Percentiles rank a stretch among this genome's conserved stretches.
phyloP scores from a whole-genome alignment of 768 basidiomycete genomes.

The Termitomyces sp. region DNA sequence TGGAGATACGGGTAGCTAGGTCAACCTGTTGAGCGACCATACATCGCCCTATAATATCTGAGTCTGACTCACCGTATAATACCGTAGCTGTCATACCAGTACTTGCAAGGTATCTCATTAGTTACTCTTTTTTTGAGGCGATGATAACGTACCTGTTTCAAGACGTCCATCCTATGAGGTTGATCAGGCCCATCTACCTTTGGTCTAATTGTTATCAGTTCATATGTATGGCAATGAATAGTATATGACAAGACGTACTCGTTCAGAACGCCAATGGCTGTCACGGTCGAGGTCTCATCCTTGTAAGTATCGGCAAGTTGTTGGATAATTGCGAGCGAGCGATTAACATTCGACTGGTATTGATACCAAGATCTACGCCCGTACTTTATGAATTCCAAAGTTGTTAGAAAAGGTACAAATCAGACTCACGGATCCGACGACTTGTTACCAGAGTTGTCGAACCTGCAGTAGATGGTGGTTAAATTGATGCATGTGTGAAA shows the following conservation, averaged over 20 bases:
- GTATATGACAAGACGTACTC: slow-evolving; percentile 47
- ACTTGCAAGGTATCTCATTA: slow-evolving; percentile 35
- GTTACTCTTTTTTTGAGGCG: not conserved
- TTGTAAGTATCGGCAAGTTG: slow-evolving; percentile 58
- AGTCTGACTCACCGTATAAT: slow-evolving; percentile 55
- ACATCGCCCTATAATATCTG: not conserved
- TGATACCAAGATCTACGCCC: slow-evolving; percentile 59
- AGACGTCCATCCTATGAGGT: slow-evolving; percentile 41
- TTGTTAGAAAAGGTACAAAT: not conserved
- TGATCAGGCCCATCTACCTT: not conserved
- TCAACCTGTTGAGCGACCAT: slow-evolving; percentile 1
- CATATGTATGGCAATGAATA: slow-evolving; percentile 48
- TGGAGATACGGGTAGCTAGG: slow-evolving; percentile 26
- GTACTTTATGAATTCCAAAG: slow-evolving; percentile 5
- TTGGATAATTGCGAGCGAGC: slow-evolving; percentile 64
- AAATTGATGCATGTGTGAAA: not conserved
- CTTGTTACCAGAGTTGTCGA: slow-evolving; percentile 77
- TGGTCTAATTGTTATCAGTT: slow-evolving; percentile 46
- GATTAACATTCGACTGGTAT: slow-evolving; percentile 57
- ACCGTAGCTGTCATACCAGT: slow-evolving; percentile 70
- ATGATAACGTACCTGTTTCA: slow-evolving; percentile 33
- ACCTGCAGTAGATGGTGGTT: slow-evolving; percentile 37
- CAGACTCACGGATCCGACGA: slow-evolving; percentile 46
- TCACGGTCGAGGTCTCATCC: slow-evolving; percentile 49
- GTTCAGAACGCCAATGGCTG: slow-evolving; percentile 72